Base-by-base conservation (phyloP, 768 basidiomycete species). In the Psilocybe tampanensis region DNA sequence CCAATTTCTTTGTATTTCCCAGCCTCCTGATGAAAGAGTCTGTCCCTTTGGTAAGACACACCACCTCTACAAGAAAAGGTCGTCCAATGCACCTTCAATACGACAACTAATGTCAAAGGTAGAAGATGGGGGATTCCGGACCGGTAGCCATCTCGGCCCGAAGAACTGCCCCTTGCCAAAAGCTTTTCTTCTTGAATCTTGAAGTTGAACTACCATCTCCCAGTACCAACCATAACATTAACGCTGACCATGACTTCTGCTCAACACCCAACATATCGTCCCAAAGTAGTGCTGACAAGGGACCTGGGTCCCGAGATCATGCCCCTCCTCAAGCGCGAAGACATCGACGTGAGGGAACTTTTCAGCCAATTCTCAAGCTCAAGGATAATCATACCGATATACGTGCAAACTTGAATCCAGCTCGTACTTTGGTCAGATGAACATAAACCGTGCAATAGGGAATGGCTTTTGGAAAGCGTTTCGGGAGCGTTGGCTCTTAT, bases 401-500 rank as follows among this genome's bases (percentile, higher is more conserved):
- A 42, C 22, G 44, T 54, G n/a, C n/a, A n/a, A n/a, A n/a, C n/a
- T n/a, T n/a, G n/a, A n/a, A 23, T 18, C 8, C 48, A 80, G 79
- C 48, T 80, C 29, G 68, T 77, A 7, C 42, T 76, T 5, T 83
- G 81, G 82, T 67, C 72, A 5, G 68, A 89, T 58, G 83, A 91
- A 62, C 62, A n/a, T 13, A 39, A 76, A 5, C 65, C 73, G 2
- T 89, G 84, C 55, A 80, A 84, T 36, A 76, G 86, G 15, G 63
- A 77, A 19, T 96, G 93, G 94, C 71, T 95, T 3, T 71, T 94
- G 19, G 77, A 89, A 52, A 89, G 94, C 59, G 75, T 86, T 6
- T 69, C 72, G n/a, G 91, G 88, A 3, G 85, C 88, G 2, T 64
- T 71, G 8, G 95, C 88, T 3, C 65, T 84, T 1, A 70, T 88